Evolutionary conservation across 1,284 basidiomycete species (phyloP), one percentile per base, ranked within the genome.

Genomic region (Cutaneotrichosporon sp.): DNA sequence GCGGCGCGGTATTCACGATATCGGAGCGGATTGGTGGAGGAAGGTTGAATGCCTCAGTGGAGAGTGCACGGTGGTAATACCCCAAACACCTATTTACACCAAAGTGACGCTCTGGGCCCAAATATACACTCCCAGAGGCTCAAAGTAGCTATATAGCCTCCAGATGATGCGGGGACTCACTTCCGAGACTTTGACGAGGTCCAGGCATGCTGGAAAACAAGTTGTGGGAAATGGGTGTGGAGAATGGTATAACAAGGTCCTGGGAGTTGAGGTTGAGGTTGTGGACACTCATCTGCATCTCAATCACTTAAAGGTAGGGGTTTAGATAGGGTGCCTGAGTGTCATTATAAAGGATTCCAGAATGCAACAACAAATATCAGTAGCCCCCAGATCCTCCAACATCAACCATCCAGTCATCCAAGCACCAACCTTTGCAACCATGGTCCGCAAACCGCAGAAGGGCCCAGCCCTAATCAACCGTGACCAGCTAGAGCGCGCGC

Each of bases 401-500:
- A 26, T 2, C 26, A 26, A 3, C 26, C 26, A 26, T 26, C 26
- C 40, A 42, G 40, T 18, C 30, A 26, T 31, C 26, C 51, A 31
- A 18, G 26, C 26, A 51, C 50, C 40, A 5, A 42, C 6, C 30
- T 16, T 26, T 8, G 26, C 13, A 16, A 30, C 30, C 30, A 53
- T 53, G 52, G 26, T 26, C 18, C 52, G 42, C 42, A 21, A 21
- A 31, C n/a, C 26, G n/a, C 21, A 21, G 36, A 34, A 34, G 30
- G 62, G 30, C n/a, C 75, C 77, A 3, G 61, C 72, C 6, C 60
- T 76, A 10, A 63, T 65, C 14, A 71, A 74, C 61, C 67, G 69
- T 60, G 78, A 80, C 60, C 69, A 77, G 21, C 73, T 74, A 49
- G 76, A 80, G 56, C 73, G 78, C 36, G 63, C 75, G 26, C 75